Conservation (phyloP, 352 stramenopile species). For the Globisporangium megalacanthum region DNA sequence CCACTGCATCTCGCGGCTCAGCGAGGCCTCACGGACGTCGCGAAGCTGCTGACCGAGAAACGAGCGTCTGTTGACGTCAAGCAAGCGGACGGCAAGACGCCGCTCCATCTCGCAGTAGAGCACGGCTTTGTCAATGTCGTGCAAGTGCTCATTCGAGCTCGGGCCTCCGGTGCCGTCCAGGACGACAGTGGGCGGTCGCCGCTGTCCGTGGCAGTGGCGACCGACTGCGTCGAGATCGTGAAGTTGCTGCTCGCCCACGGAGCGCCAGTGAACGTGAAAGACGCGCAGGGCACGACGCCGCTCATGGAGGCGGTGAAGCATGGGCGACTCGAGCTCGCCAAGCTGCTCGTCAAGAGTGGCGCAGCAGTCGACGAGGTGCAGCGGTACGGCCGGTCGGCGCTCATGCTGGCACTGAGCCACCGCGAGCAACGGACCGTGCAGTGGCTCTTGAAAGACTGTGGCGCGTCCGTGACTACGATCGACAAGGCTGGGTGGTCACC, state of each 20-base stretch:
- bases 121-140: background rate
- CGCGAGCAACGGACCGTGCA: background rate
- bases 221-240: background rate
- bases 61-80: conserved; percentile 1
- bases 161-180: background rate
- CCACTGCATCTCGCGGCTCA: conserved; percentile 4
- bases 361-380: background rate
- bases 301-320: conserved; percentile 6
- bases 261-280: background rate
- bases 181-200: background rate
- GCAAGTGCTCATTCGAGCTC: background rate
- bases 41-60: background rate
- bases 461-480: conserved; percentile 1
- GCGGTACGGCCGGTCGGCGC: background rate
- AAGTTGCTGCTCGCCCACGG: background rate
- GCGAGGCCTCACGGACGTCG: background rate
- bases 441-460: background rate
- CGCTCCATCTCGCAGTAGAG: conserved; percentile 2
- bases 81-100: conserved; percentile 1
- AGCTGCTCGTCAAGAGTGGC: background rate
- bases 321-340: background rate
- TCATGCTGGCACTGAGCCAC: conserved; percentile 7
- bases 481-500: conserved; percentile 2
- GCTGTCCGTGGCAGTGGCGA: conserved; percentile 1
- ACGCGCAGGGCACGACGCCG: background rate